These are phyloP conservation scores for Lentinula edodes DNA, from an alignment of 768 basidiomycete species.

Conservation along the genomic window DNA sequence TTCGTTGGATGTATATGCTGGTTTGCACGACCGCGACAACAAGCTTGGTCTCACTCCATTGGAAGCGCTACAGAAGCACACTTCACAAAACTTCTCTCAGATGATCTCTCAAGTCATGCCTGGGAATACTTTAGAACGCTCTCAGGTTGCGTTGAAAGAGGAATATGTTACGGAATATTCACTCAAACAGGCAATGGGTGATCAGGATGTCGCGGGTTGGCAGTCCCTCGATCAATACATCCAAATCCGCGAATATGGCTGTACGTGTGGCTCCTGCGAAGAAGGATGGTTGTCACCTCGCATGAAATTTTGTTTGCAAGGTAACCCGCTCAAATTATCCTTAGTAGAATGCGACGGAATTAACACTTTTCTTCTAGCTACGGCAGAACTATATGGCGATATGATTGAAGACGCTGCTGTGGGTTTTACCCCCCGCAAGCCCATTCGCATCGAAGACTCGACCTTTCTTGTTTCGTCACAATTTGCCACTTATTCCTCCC, in stretches of 20 bases:
- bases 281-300: neutral
- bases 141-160: neutral
- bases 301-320: neutral
- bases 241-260: neutral
- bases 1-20: neutral
- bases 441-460: neutral
- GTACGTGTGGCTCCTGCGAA: neutral
- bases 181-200: neutral
- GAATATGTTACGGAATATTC: neutral
- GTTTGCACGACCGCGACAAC: neutral
- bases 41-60: neutral
- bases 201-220: neutral
- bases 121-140: neutral
- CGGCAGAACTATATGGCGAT: neutral
- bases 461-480: no score
- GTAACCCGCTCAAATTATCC: neutral
- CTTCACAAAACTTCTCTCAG: neutral
- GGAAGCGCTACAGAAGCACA: neutral
- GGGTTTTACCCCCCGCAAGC: neutral
- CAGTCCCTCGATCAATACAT: neutral
- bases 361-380: neutral
- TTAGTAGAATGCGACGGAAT: no score
- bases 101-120: neutral
- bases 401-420: neutral
- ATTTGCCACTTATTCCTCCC: neutral